Evolutionary conservation across 2,329 filamentous ascomycete species (phyloP), one percentile per base, ranked within the genome.

Genomic region (Botrytis hyacinthi): DNA sequence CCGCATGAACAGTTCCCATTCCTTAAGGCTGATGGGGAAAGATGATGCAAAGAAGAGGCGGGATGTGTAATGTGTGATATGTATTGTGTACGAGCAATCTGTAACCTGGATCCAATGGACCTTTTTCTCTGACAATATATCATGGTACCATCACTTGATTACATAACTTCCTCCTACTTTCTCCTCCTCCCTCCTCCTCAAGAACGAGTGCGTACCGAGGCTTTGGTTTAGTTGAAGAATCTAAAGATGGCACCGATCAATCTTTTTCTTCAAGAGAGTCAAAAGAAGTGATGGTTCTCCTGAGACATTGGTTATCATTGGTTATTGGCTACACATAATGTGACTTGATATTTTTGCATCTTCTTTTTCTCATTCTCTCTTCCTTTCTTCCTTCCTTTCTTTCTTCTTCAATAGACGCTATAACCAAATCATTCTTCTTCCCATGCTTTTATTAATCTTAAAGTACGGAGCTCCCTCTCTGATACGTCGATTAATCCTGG

Each of bases 11-110:
- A 12, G 35, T 40, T 68, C 65, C 46, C 65, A 42, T 37, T 14
- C 35, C 65, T 51, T 51, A 67, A 67, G 65, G 46, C 65, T 67
- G 62, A 67, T n/a, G 14, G 65, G 44, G 32, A 67, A 54, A 29
- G 63, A 51, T 65, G 63, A 51, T 51, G 65, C 32, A 40, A 12
- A 54, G 46, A 54, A 67, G 65, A 32, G 32, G 32, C n/a, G n/a
- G 29, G 42, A 65, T 16, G 37, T 44, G 14, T 20, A 10, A 22
- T 44, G 37, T 63, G 51, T 54, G 20, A 54, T 54, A 6, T 18
- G 12, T 54, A 2, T 1, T 20, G 18, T 60, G 57, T 59, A 51
- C 46, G 26, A 51, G 48, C 26, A n/a, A 51, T n/a, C 48, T 51
- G 48, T n/a, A n/a, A 51, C 26, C 10, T 51, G 48, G 26, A 51